phyloP scores from a whole-genome alignment of 352 stramenopile species.

The Globisporangium parvum region DNA sequence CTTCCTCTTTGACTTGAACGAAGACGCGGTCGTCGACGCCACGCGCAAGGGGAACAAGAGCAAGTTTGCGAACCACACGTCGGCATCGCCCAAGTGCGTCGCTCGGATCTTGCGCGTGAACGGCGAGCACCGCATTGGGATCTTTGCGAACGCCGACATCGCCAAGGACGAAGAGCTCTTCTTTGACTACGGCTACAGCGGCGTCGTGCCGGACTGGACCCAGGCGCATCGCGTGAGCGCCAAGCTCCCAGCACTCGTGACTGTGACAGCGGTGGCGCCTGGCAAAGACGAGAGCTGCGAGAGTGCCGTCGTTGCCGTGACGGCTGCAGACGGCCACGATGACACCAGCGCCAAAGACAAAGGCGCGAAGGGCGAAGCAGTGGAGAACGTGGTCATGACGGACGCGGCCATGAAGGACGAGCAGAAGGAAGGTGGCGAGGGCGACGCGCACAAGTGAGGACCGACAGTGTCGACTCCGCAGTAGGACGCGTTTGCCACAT shows the following conservation, averaged over 20 bases:
- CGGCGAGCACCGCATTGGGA: conserved; percentile 89
- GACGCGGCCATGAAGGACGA: not conserved
- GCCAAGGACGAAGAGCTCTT: conserved; percentile 78
- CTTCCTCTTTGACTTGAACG: conserved; percentile 94
- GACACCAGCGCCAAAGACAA: not conserved
- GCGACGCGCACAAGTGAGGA: not conserved
- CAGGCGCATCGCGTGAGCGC: conserved; percentile 43
- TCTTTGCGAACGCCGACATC: conserved; percentile 91
- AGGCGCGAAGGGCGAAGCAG: not conserved
- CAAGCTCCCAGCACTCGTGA: conserved; percentile 3
- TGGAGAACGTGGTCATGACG: too few relatives aligned
- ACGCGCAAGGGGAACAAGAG: conserved; percentile 95
- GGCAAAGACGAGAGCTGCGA: conserved; percentile 1
- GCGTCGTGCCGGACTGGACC: conserved; percentile 77
- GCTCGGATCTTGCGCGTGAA: conserved; percentile 88
- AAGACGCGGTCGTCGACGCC: conserved; percentile 91
- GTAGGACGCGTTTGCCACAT: not conserved
- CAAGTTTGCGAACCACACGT: conserved; percentile 91
- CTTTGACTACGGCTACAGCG: conserved; percentile 81
- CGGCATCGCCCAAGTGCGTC: conserved; percentile 72
- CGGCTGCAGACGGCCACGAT: not conserved
- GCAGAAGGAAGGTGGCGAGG: not conserved
- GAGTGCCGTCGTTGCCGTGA: too few relatives aligned
- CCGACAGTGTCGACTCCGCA: not conserved
- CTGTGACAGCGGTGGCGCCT: not conserved